phyloP scores from a whole-genome alignment of 306 rosid species.

The Ochetophila trinervis region DNA sequence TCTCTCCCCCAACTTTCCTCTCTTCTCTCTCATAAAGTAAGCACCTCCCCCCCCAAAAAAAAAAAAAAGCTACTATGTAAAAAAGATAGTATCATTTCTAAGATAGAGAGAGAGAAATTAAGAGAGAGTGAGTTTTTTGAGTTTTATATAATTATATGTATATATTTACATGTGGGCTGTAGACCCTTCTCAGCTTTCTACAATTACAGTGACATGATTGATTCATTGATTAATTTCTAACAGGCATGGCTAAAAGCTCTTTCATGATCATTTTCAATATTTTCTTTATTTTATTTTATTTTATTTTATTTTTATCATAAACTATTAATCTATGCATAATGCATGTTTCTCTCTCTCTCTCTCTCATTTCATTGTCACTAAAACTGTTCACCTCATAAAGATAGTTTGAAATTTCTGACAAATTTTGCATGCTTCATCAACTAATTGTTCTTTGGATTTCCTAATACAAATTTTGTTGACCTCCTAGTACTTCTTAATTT shows the following conservation, averaged over 20 bases:
- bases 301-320: background rate
- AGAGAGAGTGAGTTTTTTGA: slow-evolving; percentile 20
- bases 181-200: slow-evolving; percentile 46
- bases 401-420: slow-evolving; percentile 54
- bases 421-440: slow-evolving; percentile 45
- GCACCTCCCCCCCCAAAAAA: slow-evolving; percentile 27
- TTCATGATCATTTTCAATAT: slow-evolving; percentile 6
- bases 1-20: slow-evolving; percentile 37
- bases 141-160: slow-evolving; percentile 16
- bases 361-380: slow-evolving; percentile 22
- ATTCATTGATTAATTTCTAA: slow-evolving; percentile 52
- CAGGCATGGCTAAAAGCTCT: slow-evolving; percentile 42
- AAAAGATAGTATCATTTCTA: slow-evolving; percentile 55
- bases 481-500: background rate
- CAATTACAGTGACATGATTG: slow-evolving; percentile 69
- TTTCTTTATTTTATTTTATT: slow-evolving; percentile 1
- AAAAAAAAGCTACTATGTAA: slow-evolving; percentile 37
- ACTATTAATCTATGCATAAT: background rate
- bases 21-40: slow-evolving; percentile 48
- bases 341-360: slow-evolving; percentile 7
- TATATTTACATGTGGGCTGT: slow-evolving; percentile 37
- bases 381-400: slow-evolving; percentile 13
- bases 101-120: slow-evolving; percentile 24
- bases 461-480: background rate
- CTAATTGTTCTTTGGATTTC: slow-evolving; percentile 7